Evolutionary conservation across 2,329 filamentous ascomycete species (phyloP), one percentile per base, ranked within the genome.

Genomic region (Hypomyces perniciosus): DNA sequence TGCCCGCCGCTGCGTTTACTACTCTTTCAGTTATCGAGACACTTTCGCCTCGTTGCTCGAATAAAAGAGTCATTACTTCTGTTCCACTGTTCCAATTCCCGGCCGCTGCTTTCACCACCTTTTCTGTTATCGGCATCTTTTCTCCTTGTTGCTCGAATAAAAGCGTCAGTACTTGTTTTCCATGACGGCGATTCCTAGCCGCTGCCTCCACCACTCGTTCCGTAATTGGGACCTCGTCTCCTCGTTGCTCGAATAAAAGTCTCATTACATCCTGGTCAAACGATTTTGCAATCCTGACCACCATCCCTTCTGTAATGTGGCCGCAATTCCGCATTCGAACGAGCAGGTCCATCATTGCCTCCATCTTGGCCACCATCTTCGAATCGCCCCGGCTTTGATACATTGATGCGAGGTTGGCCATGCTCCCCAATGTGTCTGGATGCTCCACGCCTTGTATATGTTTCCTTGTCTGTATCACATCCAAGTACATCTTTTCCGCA

Each of bases 231-330:
- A 49, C 31, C 31, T 27, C 6, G 9, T 44, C 46, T 30, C 41
- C 40, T 49, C 47, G 43, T n/a, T 41, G 33, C 8, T 35, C 40
- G n/a, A 49, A 34, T n/a, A 49, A 6, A 28, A 38, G 44, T 41
- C 40, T 42, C 5, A 44, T 6, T 9, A 27, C 28, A 30, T 39
- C 40, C 29, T 20, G 29, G 31, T 42, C 39, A 5, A 29, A 10
- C 9, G 20, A 43, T 33, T 30, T 37, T 13, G 41, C 40, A 6
- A 41, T 41, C 12, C 13, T 12, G n/a, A 38, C 13, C 2, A 49
- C 5, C 13, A 49, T 29, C 3, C 9, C 26, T 31, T 44, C 47
- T 30, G 10, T 7, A 12, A 49, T 31, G 20, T 20, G 20, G 20
- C n/a, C 20, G 10, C 6, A 44, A 10, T 5, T 31, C 29, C n/a